phyloP scores from a whole-genome alignment of 2,329 filamentous ascomycete genomes.

The Paecilomyces fulvus region DNA sequence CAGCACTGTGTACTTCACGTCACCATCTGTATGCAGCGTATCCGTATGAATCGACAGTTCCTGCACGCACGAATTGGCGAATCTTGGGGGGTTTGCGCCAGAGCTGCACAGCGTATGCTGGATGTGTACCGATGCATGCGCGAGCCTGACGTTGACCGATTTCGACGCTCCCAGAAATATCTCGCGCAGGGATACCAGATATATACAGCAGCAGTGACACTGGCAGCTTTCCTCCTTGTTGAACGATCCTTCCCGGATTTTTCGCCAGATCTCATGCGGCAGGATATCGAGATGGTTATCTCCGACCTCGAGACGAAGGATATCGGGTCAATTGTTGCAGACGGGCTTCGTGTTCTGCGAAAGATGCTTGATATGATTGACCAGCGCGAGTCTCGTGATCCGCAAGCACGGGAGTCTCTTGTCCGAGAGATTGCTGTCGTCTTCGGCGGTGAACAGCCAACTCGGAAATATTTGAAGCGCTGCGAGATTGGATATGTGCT shows the following conservation, averaged over 20 bases:
- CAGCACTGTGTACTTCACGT: conserved; percentile 18
- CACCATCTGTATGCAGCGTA: conserved; percentile 17
- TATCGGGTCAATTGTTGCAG: conserved; percentile 10
- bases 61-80: conserved; percentile 13
- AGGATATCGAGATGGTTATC: conserved; percentile 18
- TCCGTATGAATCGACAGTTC: conserved; percentile 18
- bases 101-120: conserved; percentile 16
- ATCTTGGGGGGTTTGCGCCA: conserved; percentile 14
- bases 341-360: conserved; percentile 15
- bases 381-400: conserved; percentile 9
- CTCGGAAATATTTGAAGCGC: conserved; percentile 18
- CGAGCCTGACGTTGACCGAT: conserved; percentile 9
- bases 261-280: conserved; percentile 11
- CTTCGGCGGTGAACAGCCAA: conserved; percentile 18
- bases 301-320: conserved; percentile 13
- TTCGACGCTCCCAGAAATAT: conserved; percentile 15
- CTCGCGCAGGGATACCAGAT: conserved; percentile 17
- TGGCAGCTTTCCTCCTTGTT: conserved; percentile 18
- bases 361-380: conserved; percentile 19
- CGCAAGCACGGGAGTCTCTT: conserved; percentile 12
- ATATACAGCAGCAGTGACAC: conserved; percentile 18
- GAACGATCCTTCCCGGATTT: conserved; percentile 15
- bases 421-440: conserved; percentile 16
- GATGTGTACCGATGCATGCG: conserved; percentile 15
- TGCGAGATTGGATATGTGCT: conserved; percentile 11